Evolutionary conservation across 306 rosid genomes (phyloP).

Genomic region (Mucuna pruriens): DNA sequence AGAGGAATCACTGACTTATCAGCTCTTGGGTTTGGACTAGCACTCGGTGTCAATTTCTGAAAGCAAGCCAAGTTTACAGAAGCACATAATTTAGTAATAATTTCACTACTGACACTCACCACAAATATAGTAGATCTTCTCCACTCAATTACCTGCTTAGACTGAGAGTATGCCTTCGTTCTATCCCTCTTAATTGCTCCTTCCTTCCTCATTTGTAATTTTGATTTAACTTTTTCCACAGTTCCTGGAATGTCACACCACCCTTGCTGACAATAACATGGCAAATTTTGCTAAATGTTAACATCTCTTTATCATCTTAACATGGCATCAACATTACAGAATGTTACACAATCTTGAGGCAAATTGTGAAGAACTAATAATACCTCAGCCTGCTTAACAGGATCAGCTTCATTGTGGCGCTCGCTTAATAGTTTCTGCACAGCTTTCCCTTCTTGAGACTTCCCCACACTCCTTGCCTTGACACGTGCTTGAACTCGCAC

Average conservation of each 20-base stretch:
- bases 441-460: slow-evolving; percentile 48
- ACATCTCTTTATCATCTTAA: background rate
- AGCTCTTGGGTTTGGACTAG: slow-evolving; percentile 65
- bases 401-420: slow-evolving; percentile 48
- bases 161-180: slow-evolving; percentile 65
- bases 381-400: slow-evolving; percentile 76
- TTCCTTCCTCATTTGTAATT: slow-evolving; percentile 74
- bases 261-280: slow-evolving; percentile 57
- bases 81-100: background rate
- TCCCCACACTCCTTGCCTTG: slow-evolving; percentile 56
- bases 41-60: slow-evolving; percentile 59
- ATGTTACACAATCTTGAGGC: background rate
- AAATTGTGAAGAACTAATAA: slow-evolving; percentile 18
- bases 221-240: slow-evolving; percentile 61
- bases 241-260: slow-evolving; percentile 87
- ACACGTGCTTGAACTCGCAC: slow-evolving; percentile 78
- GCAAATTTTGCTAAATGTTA: slow-evolving; percentile 7
- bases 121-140: background rate
- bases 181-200: slow-evolving; percentile 76
- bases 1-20: slow-evolving; percentile 42
- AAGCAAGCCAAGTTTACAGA: slow-evolving; percentile 25
- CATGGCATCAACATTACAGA: slow-evolving; percentile 1
- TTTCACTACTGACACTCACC: background rate
- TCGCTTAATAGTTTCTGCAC: too few species aligned
- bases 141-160: slow-evolving; percentile 62